These are phyloP conservation scores for Pleurozium schreberi DNA, from an alignment of 225 moss, liverwort and hornwort genomes.

Conservation along the genomic window DNA sequence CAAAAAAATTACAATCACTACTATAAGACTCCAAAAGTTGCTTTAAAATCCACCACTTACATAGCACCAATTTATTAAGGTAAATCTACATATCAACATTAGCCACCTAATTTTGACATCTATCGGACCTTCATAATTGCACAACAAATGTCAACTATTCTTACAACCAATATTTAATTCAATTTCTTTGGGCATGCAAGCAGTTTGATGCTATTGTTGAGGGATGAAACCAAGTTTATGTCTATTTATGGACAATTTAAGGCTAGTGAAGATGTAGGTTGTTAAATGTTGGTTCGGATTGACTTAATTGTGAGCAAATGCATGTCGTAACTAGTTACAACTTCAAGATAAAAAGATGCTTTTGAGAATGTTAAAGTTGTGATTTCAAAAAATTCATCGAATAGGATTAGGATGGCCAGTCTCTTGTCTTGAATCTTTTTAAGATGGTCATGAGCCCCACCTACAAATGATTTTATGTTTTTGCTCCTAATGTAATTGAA, in stretches of 20 bases:
- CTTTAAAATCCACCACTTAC: background rate
- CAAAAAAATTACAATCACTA: background rate
- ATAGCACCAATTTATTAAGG: background rate
- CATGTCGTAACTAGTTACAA: background rate
- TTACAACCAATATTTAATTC: no score
- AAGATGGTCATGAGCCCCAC: background rate
- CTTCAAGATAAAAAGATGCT: background rate
- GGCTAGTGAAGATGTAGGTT: background rate
- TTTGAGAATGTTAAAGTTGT: background rate
- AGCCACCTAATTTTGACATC: background rate
- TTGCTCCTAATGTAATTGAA: background rate
- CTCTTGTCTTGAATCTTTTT: background rate
- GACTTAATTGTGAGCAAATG: no score
- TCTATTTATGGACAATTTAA: no score
- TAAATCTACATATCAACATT: background rate
- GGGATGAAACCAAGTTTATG: rapidly evolving
- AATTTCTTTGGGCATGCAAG: background rate
- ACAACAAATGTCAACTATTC: rapidly evolving
- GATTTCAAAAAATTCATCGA: background rate
- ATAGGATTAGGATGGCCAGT: rapidly evolving
- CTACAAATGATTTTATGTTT: background rate
- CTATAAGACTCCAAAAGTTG: background rate
- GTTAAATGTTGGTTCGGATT: background rate
- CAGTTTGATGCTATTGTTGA: rapidly evolving
- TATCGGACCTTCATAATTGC: no score